These are phyloP conservation scores for Neoboletus magnificus DNA, from an alignment of 768 basidiomycete genomes.

Conservation along the genomic window DNA sequence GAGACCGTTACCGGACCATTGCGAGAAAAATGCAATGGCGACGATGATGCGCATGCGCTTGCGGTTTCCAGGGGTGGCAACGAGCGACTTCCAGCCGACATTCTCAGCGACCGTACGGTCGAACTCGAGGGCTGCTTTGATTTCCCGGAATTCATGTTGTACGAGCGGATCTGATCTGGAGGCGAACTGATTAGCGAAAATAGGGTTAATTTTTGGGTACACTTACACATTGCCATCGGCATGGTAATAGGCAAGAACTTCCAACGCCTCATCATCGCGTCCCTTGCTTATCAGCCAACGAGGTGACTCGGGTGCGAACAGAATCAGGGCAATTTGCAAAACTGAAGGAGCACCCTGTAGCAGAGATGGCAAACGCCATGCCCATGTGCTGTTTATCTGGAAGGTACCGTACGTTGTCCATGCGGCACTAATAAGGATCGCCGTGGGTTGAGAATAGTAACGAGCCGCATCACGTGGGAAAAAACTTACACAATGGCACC, in stretches of 20 bases:
- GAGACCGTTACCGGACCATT: conserved; percentile 84
- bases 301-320: conserved; percentile 78
- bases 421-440: conserved; percentile 48
- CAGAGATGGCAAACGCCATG: conserved; percentile 80
- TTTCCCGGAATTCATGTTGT: conserved; percentile 74
- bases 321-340: conserved; percentile 61
- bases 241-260: conserved; percentile 79
- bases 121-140: conserved; percentile 70
- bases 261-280: conserved; percentile 61
- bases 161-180: conserved; percentile 61
- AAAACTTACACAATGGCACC: conserved; percentile 67
- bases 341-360: conserved; percentile 70
- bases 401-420: conserved; percentile 85
- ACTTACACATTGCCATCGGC: conserved; percentile 65
- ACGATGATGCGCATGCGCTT: conserved; percentile 75
- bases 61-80: conserved; percentile 66
- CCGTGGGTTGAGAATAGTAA: not conserved
- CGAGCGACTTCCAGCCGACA: conserved; percentile 67
- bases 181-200: not conserved
- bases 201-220: not conserved
- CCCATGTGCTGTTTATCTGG: conserved; percentile 62
- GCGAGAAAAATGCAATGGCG: conserved; percentile 79
- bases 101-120: conserved; percentile 58
- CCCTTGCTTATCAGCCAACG: conserved; percentile 81
- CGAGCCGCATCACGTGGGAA: not conserved